A percentile compares a stretch with the other conserved stretches of the same genome.
Conservation (phyloP, 2,329 filamentous ascomycete genomes). For the Ceratocystiopsis brevicomis region DNA sequence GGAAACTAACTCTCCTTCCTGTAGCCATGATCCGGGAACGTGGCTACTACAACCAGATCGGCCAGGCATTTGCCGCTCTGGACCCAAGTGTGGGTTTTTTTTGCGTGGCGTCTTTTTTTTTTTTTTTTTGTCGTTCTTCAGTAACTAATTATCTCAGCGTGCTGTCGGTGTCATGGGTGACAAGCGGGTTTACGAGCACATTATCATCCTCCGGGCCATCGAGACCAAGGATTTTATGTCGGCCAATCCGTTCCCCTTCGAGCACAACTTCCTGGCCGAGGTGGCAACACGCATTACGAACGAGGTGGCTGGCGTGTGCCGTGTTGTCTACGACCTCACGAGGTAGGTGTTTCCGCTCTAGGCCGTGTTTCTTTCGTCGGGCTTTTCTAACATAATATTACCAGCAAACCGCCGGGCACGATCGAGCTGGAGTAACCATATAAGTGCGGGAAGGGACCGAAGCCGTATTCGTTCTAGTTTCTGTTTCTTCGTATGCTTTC, state of each 20-base stretch:
- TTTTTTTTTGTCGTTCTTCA: too few relatives aligned
- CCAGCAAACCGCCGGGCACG: constrained; percentile 38
- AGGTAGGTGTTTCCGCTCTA: neutral
- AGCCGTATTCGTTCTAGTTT: too few relatives aligned
- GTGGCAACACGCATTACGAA: constrained; percentile 55
- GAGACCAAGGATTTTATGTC: constrained; percentile 51
- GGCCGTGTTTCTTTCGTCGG: neutral
- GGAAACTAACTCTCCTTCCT: too few relatives aligned
- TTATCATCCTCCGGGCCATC: constrained; percentile 23
- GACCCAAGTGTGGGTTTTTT: constrained; percentile 20
- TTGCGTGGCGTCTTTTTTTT: too few relatives aligned
- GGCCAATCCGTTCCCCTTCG: constrained; percentile 49
- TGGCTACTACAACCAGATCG: constrained; percentile 15
- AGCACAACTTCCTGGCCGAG: constrained; percentile 42
- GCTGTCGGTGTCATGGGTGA: constrained; percentile 25
- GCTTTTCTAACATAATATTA: neutral
- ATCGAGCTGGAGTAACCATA: constrained; percentile 37
- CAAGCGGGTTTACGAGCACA: constrained; percentile 14
- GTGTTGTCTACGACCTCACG: constrained; percentile 46
- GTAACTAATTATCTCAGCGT: too few relatives aligned
- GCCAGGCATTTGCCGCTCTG: constrained; percentile 29
- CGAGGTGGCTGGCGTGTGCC: constrained; percentile 51
- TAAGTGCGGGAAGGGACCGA: too few relatives aligned
- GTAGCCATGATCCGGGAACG: too few relatives aligned
- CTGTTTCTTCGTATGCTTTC: too few relatives aligned